Evolutionary conservation across 2,329 filamentous ascomycete species (phyloP), one percentile per base, ranked within the genome.

Genomic region (Colletotrichum sojae): DNA sequence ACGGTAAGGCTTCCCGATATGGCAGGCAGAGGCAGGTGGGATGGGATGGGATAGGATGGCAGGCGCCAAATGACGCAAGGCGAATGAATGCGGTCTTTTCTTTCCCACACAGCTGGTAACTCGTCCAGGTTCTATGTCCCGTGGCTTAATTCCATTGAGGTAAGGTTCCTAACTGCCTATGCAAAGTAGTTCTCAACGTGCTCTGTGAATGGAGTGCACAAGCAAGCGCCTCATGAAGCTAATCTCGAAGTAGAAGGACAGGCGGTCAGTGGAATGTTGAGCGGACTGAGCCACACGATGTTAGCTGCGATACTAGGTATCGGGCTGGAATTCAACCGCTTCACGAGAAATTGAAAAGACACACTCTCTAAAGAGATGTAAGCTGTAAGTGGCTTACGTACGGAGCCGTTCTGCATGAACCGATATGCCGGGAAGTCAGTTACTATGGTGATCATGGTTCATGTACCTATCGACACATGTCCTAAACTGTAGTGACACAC

Each of bases 61-160:
- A 55, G 46, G 51, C 51, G 36, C 15, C 67, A 22, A 39, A 52
- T 67, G 67, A 69, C 67, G 67, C 67, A 55, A 69, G 36, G 39
- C 18, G 25, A 60, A 31, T 22, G 45, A 13, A 60, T 51, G 43
- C 36, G 25, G 51, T 51, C 5, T 22, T 20, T 56, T 51, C 5
- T 31, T 20, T 56, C 25, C 16, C 45, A 48, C 27, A 22, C 18
- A 27, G 25, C 40, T 27, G 15, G 15, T 1, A 20, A 48, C 15
- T 27, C 5, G 22, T 51, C 15, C 36, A 31, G 15, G 49, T 25
- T 20, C 52, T 40, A 15, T 55, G 22, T 55, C 18, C 18, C 16
- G 10, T 13, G 18, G 22, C 36, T 16, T 22, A 52, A 36, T 36
- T 36, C 31, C 31, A 36, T 36, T 2, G 4, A 36, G 31, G 31